These are phyloP conservation scores for Septoria petroselini DNA, from an alignment of 2,329 filamentous ascomycete species.

Conservation along the genomic window DNA sequence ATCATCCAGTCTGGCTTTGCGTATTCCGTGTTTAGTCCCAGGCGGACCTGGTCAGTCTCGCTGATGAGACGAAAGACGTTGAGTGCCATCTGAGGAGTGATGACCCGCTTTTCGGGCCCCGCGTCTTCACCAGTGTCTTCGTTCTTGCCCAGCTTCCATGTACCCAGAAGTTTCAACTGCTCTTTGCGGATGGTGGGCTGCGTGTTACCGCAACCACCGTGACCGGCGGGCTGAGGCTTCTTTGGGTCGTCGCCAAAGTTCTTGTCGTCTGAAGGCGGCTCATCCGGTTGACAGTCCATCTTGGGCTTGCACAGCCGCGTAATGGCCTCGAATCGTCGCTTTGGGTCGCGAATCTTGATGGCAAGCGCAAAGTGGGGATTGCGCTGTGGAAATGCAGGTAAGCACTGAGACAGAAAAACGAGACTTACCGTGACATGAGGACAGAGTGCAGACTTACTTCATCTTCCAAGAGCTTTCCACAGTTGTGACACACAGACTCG, in stretches of 20 bases:
- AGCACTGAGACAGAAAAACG: conserved; percentile 42
- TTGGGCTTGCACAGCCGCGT: conserved; percentile 92
- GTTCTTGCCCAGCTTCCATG: conserved; percentile 67
- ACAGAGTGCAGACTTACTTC: conserved; percentile 74
- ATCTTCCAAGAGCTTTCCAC: conserved; percentile 95
- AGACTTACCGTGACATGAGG: conserved; percentile 17
- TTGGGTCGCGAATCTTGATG: conserved; percentile 82
- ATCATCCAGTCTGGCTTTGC: conserved; percentile 99
- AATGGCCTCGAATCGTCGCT: conserved; percentile 87
- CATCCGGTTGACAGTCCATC: conserved; percentile 77
- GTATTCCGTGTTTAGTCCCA: conserved; percentile 92
- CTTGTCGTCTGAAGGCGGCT: conserved; percentile 66
- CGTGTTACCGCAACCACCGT: conserved; percentile 90
- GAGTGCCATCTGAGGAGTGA: conserved; percentile 80
- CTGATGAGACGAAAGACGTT: conserved; percentile 83
- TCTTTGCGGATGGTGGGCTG: conserved; percentile 86
- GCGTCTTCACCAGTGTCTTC: conserved; percentile 66
- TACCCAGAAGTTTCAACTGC: conserved; percentile 76
- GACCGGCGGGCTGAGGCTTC: conserved; percentile 54
- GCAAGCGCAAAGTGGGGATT: conserved; percentile 81
- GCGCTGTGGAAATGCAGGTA: conserved; percentile 58
- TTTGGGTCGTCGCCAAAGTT: conserved; percentile 61
- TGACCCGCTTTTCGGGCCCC: conserved; percentile 72
- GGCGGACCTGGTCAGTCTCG: conserved; percentile 74
- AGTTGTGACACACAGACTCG: conserved; percentile 98